Evolutionary conservation across 495 filamentous ascomycete species (phyloP).

Genomic region (Trichodelitschia bisporula): DNA sequence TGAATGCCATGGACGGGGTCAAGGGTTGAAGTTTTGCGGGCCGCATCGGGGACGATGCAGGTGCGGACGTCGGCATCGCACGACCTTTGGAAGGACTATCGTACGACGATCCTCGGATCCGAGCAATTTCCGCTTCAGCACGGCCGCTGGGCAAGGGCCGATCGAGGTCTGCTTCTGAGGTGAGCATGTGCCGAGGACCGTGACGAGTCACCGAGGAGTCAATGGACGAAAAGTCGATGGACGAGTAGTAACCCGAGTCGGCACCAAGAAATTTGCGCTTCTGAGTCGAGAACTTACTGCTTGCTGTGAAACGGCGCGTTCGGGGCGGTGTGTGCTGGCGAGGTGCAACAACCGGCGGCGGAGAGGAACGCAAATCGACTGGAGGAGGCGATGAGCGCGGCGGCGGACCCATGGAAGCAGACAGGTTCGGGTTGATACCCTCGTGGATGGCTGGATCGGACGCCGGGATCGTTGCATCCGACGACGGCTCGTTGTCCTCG

Average conservation of each 20-base stretch:
- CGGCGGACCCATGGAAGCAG: slow-evolving; percentile 21
- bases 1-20: slow-evolving; percentile 70
- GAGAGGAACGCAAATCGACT: slow-evolving; percentile 57
- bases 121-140: slow-evolving; percentile 86
- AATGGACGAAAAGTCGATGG: slow-evolving; percentile 89
- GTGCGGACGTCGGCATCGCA: slow-evolving; percentile 19
- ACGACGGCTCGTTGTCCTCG: slow-evolving; percentile 43
- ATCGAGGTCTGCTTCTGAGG: slow-evolving; percentile 46
- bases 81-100: slow-evolving; percentile 59
- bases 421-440: too few species aligned
- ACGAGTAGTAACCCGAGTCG: slow-evolving; percentile 94
- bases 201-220: slow-evolving; percentile 75
- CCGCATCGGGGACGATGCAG: slow-evolving; percentile 33
- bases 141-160: slow-evolving; percentile 67
- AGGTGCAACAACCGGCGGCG: slow-evolving; percentile 38
- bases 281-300: slow-evolving; percentile 29
- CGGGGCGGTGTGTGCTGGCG: slow-evolving; percentile 35
- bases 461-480: slow-evolving; percentile 82
- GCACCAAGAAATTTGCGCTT: slow-evolving; percentile 65
- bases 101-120: slow-evolving; percentile 75
- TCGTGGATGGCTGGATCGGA: slow-evolving; percentile 54
- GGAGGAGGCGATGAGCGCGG: slow-evolving; percentile 33
- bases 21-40: slow-evolving; percentile 30
- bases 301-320: slow-evolving; percentile 29
- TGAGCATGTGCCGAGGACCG: slow-evolving; percentile 23